Evolutionary conservation across 352 stramenopile species (phyloP).

Genomic region (Plasmopara muralis): DNA sequence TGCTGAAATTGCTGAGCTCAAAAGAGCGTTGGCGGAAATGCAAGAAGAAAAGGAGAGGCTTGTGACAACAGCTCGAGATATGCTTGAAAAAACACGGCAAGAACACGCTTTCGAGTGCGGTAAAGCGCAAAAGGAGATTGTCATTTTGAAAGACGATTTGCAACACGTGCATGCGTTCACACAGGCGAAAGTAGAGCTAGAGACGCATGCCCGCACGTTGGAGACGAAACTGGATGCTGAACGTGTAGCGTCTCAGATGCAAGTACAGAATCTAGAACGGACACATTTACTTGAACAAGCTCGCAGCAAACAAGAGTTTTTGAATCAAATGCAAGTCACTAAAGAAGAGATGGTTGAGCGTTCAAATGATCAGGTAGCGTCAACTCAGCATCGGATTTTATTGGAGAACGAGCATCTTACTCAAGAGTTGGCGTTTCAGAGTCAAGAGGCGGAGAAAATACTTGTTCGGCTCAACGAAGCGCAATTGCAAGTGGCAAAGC

Average conservation of each 20-base stretch:
- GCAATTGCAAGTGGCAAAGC: conserved; percentile 35
- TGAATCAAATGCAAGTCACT: conserved; percentile 39
- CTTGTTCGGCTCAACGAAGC: conserved; percentile 34
- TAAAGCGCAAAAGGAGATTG: conserved; percentile 17
- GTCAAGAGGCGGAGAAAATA: conserved; percentile 65
- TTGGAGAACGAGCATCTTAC: conserved; percentile 77
- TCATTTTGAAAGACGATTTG: conserved; percentile 33
- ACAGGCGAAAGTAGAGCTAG: conserved; percentile 45
- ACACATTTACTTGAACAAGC: conserved; percentile 58
- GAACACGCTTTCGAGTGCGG: conserved; percentile 12
- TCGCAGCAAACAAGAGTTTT: conserved; percentile 63
- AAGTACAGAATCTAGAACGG: conserved; percentile 49
- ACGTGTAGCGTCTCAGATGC: conserved; percentile 20
- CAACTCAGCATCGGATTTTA: conserved; percentile 70
- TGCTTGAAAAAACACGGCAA: conserved; percentile 13
- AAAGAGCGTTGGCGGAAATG: conserved; percentile 24
- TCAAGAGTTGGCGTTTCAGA: conserved; percentile 64
- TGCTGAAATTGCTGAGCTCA: conserved; percentile 48
- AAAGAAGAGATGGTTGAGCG: conserved; percentile 48
- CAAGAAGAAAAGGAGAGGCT: conserved; percentile 12
- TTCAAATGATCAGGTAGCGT: conserved; percentile 61
- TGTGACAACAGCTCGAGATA: conserved; percentile 2
- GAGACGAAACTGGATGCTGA: conserved; percentile 30
- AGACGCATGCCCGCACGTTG: conserved; percentile 29
- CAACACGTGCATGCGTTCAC: conserved; percentile 43